Evolutionary conservation across 768 basidiomycete genomes (phyloP).

Genomic region (Cubamyces lactineus): DNA sequence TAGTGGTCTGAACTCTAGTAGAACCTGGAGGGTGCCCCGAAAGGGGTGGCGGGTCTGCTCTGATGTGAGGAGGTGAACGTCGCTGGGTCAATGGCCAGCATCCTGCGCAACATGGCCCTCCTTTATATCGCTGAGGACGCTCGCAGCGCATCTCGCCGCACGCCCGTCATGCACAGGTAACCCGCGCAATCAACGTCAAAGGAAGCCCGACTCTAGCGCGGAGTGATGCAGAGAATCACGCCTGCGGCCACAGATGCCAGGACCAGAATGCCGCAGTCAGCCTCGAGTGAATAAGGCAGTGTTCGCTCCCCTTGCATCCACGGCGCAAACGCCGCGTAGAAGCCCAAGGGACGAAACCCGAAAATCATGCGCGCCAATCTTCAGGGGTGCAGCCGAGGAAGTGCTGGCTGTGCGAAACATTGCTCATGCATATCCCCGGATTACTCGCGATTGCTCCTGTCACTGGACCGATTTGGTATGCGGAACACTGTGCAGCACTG

Average conservation of each 20-base stretch:
- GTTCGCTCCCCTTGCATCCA: constrained; percentile 9
- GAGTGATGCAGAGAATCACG: constrained; percentile 14
- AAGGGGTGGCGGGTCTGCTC: constrained; percentile 6
- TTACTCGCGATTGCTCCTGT: no score
- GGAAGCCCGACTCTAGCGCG: constrained; percentile 13
- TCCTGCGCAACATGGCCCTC: neutral
- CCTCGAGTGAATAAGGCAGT: constrained; percentile 6
- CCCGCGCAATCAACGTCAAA: constrained; percentile 24
- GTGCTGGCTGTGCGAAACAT: neutral
- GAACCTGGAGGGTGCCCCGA: neutral
- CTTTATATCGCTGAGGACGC: constrained; percentile 3
- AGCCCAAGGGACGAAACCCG: constrained; percentile 13
- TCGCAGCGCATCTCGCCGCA: constrained; percentile 20
- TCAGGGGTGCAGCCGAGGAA: neutral
- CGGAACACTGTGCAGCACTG: constrained; percentile 11
- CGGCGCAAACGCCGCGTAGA: constrained; percentile 4
- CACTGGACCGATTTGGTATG: neutral
- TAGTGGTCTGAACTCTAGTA: constrained; percentile 1
- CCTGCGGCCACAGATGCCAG: constrained; percentile 3
- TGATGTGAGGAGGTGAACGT: constrained; percentile 10
- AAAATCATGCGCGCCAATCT: constrained; percentile 24
- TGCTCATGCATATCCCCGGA: no score
- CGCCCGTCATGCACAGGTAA: constrained; percentile 21
- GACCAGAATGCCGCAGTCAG: neutral
- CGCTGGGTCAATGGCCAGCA: constrained; percentile 15